Conservation (phyloP, 345 rosid species). For the Populus euphratica region DNA sequence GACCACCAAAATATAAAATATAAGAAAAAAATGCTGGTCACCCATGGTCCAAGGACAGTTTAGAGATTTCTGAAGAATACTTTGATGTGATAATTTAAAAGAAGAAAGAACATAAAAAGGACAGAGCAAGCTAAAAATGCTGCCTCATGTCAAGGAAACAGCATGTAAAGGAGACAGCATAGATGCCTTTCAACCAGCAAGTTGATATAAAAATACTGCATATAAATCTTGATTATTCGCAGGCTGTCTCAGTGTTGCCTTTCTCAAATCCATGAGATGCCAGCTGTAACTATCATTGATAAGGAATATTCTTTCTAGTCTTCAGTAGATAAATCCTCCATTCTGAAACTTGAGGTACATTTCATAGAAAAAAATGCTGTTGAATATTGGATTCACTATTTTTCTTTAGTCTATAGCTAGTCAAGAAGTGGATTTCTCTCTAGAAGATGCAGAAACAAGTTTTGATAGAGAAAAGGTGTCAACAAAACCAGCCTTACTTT, state of each 20-base stretch:
- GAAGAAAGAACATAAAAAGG: background rate
- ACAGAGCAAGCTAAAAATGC: background rate
- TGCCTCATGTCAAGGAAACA: background rate
- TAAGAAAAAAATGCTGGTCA: background rate
- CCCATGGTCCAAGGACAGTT: background rate
- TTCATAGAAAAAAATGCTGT: background rate
- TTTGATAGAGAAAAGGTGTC: background rate
- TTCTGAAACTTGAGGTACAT: background rate
- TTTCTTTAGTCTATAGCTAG: background rate
- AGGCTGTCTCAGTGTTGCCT: background rate
- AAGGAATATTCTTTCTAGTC: background rate
- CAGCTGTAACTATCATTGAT: background rate
- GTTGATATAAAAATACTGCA: background rate
- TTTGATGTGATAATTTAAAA: background rate
- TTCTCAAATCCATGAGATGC: background rate
- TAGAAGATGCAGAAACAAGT: background rate
- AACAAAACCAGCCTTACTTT: slow-evolving; percentile 46
- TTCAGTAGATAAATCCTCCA: background rate
- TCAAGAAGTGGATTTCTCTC: background rate
- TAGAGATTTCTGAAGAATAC: background rate
- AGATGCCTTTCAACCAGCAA: slow-evolving; percentile 1
- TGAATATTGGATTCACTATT: background rate
- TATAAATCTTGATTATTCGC: background rate
- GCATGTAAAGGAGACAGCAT: background rate
- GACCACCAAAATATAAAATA: background rate